Base-by-base conservation (phyloP, 2,329 filamentous ascomycete genomes). In the Aspergillus sp. region DNA sequence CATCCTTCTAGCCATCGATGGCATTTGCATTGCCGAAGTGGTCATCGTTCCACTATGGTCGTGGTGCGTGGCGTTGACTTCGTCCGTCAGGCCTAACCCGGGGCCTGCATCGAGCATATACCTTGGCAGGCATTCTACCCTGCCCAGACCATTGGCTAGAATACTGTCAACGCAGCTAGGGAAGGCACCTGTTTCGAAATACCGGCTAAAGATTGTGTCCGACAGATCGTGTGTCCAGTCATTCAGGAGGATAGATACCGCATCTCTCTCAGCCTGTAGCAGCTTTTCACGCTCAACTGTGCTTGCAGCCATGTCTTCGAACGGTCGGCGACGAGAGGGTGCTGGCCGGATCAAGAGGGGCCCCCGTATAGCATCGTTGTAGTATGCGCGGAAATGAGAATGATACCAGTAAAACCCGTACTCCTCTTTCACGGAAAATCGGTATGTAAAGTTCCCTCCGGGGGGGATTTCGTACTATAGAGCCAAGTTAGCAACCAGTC, bases 361-460 rank as follows among this genome's bases (percentile, higher is more conserved):
- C 9, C 44, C 44, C 15, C 44, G 44, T 25, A 46, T 46, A 46
- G 44, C 44, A 46, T 46, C 44, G 15, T 46, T 46, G 21, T 46
- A 46, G 44, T 46, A 46, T 46, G 44, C 44, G 15, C 19, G 44
- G 44, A 46, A 46, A 46, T 46, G 23, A 46, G 44, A 46, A 46
- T 46, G 23, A 46, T 46, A 46, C 44, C 44, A 46, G 44, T 46
- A 46, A 46, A 46, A 46, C 44, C 44, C 44, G 23, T 46, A 46
- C 21, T 47, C 25, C 15, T 31, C 44, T n/a, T 47, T 31, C 25
- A 47, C 11, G 8, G 44, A 47, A 47, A 47, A 47, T 47, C 25
- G 23, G 23, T 47, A 47, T 47, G 44, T 47, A 47, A 47, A 47
- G 9, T 47, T 47, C 37, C 44, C 44, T 14, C 44, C 44, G 2